phyloP scores from a whole-genome alignment of 2,329 filamentous ascomycete species.

The Hypomyces perniciosus region DNA sequence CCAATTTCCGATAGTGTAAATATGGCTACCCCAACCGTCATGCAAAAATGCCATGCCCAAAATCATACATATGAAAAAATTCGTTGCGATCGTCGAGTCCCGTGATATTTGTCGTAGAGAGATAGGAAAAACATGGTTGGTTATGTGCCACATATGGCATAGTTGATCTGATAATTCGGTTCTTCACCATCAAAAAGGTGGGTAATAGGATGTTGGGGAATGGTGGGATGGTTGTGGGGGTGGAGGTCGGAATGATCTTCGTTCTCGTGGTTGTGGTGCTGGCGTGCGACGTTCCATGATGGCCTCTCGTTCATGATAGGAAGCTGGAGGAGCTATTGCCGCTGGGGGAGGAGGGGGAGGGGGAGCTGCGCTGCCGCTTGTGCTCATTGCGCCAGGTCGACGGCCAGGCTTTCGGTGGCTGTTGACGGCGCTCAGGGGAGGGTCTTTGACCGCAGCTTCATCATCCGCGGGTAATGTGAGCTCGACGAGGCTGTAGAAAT shows the following conservation, averaged over 20 bases:
- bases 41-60: slow-evolving; percentile 7
- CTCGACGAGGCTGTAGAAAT: slow-evolving; percentile 68
- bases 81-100: neutral
- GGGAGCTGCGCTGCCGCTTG: slow-evolving; percentile 23
- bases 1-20: slow-evolving; percentile 2
- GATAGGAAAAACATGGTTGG: neutral
- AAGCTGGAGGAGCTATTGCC: slow-evolving; percentile 17
- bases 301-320: slow-evolving; percentile 20
- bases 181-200: slow-evolving; percentile 7
- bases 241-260: slow-evolving; percentile 15
- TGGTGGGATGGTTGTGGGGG: slow-evolving; percentile 9
- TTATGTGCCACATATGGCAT: neutral
- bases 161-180: neutral
- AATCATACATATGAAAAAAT: neutral
- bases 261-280: slow-evolving; percentile 18
- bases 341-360: neutral
- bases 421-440: slow-evolving; percentile 50
- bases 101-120: neutral
- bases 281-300: slow-evolving; percentile 11
- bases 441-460: slow-evolving; percentile 53
- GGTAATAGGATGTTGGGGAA: slow-evolving; percentile 4
- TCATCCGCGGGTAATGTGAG: slow-evolving; percentile 59
- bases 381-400: slow-evolving; percentile 32
- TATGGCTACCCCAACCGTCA: slow-evolving; percentile 8
- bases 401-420: slow-evolving; percentile 43